phyloP scores from a whole-genome alignment of 176 grass and related monocot species.

The Avena eriantha region DNA sequence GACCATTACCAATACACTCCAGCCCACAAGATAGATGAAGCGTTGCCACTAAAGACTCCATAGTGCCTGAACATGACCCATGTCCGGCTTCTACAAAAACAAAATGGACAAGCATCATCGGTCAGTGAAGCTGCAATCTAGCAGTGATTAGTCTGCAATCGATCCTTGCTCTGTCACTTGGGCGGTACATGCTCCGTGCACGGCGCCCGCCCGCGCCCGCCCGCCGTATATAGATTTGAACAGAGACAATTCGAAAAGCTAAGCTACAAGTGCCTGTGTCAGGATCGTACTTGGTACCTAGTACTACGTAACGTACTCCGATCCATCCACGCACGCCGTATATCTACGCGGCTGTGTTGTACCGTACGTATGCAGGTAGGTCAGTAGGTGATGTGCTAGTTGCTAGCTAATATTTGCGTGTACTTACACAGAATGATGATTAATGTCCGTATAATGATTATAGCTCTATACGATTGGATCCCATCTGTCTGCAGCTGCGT shows the following conservation, averaged over 20 bases:
- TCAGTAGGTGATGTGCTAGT: neutral
- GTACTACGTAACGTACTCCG: neutral
- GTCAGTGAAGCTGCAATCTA: no score
- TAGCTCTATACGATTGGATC: neutral
- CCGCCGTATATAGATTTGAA: neutral
- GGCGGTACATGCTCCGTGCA: neutral
- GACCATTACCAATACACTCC: no score
- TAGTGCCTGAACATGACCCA: no score
- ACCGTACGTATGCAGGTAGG: neutral
- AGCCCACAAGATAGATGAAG: no score
- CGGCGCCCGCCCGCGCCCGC: no score
- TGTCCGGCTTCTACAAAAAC: no score
- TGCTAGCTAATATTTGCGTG: neutral
- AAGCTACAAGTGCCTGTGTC: neutral
- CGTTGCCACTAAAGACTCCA: no score
- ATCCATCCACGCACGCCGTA: neutral
- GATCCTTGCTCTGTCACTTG: neutral
- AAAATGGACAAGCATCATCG: no score
- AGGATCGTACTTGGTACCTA: neutral
- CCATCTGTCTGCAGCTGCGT: neutral
- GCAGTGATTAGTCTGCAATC: no score
- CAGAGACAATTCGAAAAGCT: neutral
- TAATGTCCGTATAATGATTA: neutral
- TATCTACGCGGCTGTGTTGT: slow-evolving; percentile 3
- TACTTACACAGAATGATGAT: slow-evolving; percentile 8